A percentile compares a stretch with the other conserved stretches of the same genome.
Evolutionary conservation across 2,329 filamentous ascomycete species (phyloP).

Genomic region (Ophiostoma sp.): DNA sequence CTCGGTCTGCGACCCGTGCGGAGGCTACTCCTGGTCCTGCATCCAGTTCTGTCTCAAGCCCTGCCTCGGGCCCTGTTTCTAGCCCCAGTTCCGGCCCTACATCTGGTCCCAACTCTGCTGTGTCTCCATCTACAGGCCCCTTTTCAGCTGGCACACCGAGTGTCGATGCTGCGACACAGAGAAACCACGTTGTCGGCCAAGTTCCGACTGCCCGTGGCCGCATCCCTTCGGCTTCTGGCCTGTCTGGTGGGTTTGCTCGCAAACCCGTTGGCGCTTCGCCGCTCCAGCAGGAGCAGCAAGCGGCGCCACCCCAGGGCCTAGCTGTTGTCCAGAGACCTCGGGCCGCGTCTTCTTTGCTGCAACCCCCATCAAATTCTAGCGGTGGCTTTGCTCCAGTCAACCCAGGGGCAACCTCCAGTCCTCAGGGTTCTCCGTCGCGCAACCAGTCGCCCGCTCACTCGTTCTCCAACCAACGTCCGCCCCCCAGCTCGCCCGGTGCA

Average conservation of each 20-base stretch:
- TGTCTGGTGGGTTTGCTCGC: conserved; percentile 12
- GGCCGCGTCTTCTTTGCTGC: no score
- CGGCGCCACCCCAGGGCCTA: no score
- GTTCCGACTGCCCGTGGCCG: conserved; percentile 20
- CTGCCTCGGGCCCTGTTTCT: background rate
- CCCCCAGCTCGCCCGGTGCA: background rate
- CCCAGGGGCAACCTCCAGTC: conserved; percentile 3
- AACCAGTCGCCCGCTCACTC: background rate
- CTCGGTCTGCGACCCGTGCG: background rate
- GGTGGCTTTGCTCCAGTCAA: no score
- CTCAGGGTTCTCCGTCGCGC: conserved; percentile 15
- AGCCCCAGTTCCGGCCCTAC: background rate
- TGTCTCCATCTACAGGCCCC: background rate
- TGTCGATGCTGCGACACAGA: background rate
- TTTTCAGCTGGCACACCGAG: background rate
- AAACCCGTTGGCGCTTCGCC: conserved; percentile 20
- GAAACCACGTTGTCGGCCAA: conserved; percentile 5
- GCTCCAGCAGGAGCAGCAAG: conserved; percentile 10
- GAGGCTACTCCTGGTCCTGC: background rate
- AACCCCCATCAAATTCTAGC: no score
- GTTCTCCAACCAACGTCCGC: background rate
- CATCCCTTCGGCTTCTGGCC: conserved; percentile 14
- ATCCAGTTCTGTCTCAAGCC: no score
- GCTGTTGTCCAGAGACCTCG: no score
- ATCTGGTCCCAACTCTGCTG: background rate